Base-by-base conservation (phyloP, 495 filamentous ascomycete genomes). In the Penicillium parvum region DNA sequence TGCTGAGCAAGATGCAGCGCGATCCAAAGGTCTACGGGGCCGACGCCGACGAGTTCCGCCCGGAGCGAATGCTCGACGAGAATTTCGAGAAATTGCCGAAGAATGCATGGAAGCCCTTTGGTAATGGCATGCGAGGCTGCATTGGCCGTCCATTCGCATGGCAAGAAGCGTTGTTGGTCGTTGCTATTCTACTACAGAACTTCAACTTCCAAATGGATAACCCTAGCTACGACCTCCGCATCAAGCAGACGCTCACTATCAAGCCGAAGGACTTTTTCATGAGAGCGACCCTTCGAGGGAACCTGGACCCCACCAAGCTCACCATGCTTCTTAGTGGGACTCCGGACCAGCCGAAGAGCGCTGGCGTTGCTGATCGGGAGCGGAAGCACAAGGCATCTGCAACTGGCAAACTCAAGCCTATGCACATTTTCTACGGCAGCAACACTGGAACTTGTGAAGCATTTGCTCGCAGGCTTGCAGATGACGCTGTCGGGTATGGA, bases 361-460 rank as follows among this genome's bases (percentile, higher is more conserved):
- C 44, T 17, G 55, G 37, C 38, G 34, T 47, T 15, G 40, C 43
- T 11, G 50, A 55, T 16, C 47, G 49, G 25, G 59, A 56, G 17
- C 47, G 39, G 12, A 59, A 63, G 37, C 23, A 47, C 11, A 55
- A 48, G 38, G 49, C 50, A 7, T 40, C 43, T 19, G 43, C 45
- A 0, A 33, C 30, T 20, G 53, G 45, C 4, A 43, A 57, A 15
- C 51, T 64, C 10, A 72, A 72, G 45, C 68, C 67, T 0, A 73
- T 90, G 55, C 74, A 72, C 26, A 79, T 90, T n/a, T 74, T 81
- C 21, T 90, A 81, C 47, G 85, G 85, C 11, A 83, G 79, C 10
- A 88, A 90, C 48, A 80, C 78, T 3, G 85, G 86, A 3, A 90
- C 86, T 9, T 90, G 85, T 53, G 82, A 88, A 52, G 66, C 77